These are phyloP conservation scores for Themeda triandra DNA, from an alignment of 176 grass and related monocot genomes.

Conservation along the genomic window DNA sequence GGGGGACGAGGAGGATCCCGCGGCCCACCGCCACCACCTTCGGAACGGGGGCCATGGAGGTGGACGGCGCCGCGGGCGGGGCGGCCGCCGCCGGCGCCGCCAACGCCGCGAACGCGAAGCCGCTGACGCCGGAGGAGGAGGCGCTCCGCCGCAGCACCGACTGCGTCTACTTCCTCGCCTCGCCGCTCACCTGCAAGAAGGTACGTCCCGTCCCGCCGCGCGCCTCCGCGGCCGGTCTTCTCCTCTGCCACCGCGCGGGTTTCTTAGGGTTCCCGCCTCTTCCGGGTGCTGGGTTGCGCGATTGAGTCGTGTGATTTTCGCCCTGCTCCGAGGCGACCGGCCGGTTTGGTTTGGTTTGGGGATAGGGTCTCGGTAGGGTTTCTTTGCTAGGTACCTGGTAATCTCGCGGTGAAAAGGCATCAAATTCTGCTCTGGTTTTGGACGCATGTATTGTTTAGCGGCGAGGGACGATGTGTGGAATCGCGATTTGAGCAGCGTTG, in stretches of 20 bases:
- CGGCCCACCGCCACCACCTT: not conserved
- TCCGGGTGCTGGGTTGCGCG: not conserved
- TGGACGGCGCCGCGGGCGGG: conserved; percentile 19
- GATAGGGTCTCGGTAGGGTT: not conserved
- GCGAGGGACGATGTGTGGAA: not conserved
- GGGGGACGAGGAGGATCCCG: conserved; percentile 20
- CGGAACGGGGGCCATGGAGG: conserved; percentile 49
- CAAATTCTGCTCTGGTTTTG: not conserved
- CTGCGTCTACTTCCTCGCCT: conserved; percentile 97
- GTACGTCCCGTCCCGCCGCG: conserved; percentile 8
- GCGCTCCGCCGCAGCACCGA: conserved; percentile 77
- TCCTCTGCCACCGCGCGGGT: not conserved
- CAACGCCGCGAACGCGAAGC: conserved; percentile 2
- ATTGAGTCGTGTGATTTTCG: not conserved
- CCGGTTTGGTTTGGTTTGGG: not conserved
- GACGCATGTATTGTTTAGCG: not conserved
- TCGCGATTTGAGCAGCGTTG: not conserved
- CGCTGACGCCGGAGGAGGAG: conserved; percentile 77
- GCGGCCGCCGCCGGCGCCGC: no score
- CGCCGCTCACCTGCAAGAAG: conserved; percentile 98
- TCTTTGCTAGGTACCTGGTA: not conserved
- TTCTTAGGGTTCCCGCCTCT: not conserved
- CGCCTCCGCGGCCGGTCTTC: not conserved
- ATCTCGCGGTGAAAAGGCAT: not conserved
- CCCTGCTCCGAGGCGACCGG: no score